phyloP scores from a whole-genome alignment of 345 rosid species.

The Eucalyptus leucophloia region DNA sequence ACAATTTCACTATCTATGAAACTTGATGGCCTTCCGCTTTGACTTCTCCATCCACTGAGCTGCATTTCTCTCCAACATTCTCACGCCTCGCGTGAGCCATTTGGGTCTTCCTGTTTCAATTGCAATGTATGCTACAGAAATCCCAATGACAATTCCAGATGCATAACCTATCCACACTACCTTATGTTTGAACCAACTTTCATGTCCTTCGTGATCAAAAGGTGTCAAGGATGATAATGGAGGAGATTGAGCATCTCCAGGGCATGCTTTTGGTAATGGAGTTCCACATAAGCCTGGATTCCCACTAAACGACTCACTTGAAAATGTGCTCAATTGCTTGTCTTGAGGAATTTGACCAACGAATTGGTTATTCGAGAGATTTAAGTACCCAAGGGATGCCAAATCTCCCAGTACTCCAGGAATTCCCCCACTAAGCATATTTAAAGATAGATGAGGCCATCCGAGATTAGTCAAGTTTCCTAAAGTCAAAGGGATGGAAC shows the following conservation, averaged over 20 bases:
- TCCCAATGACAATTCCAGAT: neutral
- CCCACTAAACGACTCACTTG: neutral
- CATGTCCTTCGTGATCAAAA: neutral
- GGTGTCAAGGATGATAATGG: too few species aligned
- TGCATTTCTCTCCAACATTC: neutral
- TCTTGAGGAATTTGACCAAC: neutral
- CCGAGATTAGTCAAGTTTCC: neutral
- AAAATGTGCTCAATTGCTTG: neutral
- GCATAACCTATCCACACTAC: neutral
- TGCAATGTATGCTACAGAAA: neutral
- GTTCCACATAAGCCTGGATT: neutral
- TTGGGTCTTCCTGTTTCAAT: neutral
- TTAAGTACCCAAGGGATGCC: neutral
- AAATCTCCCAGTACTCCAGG: neutral
- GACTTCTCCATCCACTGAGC: neutral
- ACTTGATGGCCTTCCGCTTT: neutral
- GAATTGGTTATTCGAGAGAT: neutral
- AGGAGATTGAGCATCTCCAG: fast-evolving
- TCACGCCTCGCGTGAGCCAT: neutral
- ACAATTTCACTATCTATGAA: neutral
- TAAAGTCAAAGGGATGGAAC: neutral
- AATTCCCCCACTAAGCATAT: neutral
- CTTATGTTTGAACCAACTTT: neutral
- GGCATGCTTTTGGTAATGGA: neutral
- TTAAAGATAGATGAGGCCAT: neutral